Base-by-base conservation (phyloP, 2,329 filamentous ascomycete species). In the Claviceps sp. region DNA sequence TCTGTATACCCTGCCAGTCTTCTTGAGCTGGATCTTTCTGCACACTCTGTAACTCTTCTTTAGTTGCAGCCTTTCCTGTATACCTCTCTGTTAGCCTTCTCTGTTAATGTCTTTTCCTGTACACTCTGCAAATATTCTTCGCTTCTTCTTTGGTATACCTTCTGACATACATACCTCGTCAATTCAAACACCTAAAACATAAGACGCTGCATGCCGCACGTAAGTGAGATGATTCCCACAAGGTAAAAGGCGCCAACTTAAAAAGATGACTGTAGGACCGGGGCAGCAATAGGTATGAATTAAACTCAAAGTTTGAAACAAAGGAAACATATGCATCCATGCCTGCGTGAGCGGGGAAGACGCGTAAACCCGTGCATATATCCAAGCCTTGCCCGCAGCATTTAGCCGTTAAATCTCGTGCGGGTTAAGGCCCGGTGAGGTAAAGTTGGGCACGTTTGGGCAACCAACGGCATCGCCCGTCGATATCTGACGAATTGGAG, bases 331-430 rank as follows among this genome's bases (percentile, higher is more conserved):
- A 37, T 48, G 45, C 30, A 34, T 4, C 30, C 30, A 44, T 30
- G 37, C 45, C 38, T 52, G 50, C 50, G 34, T 48, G n/a, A 16
- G 38, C 50, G 50, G 38, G 6, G 37, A 26, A 18, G 37, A 18
- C n/a, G 26, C 18, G 24, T 37, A 52, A 48, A 52, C 30, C 37
- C 46, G 26, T 48, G 50, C 50, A 52, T 34, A 48, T 43, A 41
- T 41, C 40, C 40, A 24, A 46, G 50, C 11, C 43, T 42, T 51
- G 44, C 16, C 38, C 6, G 38, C 14, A 41, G 38, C 38, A 41
- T 16, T 45, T 16, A n/a, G 24, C 13, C 4, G 47, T 24, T 3
- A 9, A 37, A 40, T 37, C n/a, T 51, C 45, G 14, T 42, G 37
- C 48, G 9, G 26, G 45, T 13, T n/a, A 30, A 5, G 22, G n/a